phyloP scores from a whole-genome alignment of 176 grass and related monocot species.

The Puccinellia tenuiflora region DNA sequence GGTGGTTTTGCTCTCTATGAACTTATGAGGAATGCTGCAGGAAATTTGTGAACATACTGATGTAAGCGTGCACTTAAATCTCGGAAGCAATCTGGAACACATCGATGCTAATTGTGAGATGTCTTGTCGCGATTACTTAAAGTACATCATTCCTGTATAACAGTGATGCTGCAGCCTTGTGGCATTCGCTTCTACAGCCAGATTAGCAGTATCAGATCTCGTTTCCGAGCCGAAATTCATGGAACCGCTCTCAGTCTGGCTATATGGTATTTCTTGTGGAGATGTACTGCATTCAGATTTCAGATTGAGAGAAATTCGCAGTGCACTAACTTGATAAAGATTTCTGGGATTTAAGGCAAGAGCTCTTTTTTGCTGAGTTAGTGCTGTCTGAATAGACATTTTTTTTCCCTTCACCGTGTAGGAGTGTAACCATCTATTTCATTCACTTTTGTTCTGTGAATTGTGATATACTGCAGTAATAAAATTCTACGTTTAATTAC shows the following conservation, averaged over 20 bases:
- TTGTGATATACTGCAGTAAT: neutral
- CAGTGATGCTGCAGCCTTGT: too few species aligned
- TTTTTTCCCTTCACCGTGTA: neutral
- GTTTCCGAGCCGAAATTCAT: too few species aligned
- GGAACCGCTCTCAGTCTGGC: too few species aligned
- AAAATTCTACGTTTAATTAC: too few species aligned
- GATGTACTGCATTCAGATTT: neutral
- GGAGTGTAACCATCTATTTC: neutral
- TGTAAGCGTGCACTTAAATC: neutral
- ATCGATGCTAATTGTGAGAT: neutral
- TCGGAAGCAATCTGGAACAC: neutral
- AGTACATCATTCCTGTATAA: neutral
- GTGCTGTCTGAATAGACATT: neutral
- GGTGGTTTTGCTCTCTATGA: slow-evolving; percentile 75
- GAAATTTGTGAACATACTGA: neutral
- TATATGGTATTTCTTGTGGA: neutral
- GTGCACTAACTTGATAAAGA: neutral
- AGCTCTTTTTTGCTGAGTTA: neutral
- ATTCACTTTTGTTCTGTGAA: neutral
- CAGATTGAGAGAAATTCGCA: neutral
- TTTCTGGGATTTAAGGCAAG: neutral
- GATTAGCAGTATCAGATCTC: neutral
- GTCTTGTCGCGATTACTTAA: neutral
- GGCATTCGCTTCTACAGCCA: neutral
- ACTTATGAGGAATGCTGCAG: slow-evolving; percentile 29